Evolutionary conservation across 2,329 filamentous ascomycete genomes (phyloP).

Genomic region (Exserohilum turcica): DNA sequence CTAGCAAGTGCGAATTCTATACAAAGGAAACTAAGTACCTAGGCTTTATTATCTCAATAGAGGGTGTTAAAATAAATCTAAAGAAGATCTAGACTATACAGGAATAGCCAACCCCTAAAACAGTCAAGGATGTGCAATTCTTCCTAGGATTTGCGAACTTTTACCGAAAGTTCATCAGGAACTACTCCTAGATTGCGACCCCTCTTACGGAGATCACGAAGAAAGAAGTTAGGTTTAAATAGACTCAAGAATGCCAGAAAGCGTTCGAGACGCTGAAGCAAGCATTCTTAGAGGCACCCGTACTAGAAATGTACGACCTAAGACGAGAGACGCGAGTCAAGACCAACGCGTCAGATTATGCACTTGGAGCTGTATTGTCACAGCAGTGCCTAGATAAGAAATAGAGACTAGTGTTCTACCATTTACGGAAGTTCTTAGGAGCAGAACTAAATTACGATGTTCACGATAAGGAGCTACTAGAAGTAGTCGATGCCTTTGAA

Average conservation of each 20-base stretch:
- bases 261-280: neutral
- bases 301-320: conserved; percentile 1
- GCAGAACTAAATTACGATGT: conserved; percentile 18
- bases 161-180: neutral
- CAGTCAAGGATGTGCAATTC: conserved; percentile 18
- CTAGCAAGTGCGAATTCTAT: conserved; percentile 42
- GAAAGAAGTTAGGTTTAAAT: neutral
- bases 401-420: conserved; percentile 22
- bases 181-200: neutral
- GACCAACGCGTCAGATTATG: conserved; percentile 2
- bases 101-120: conserved; percentile 27
- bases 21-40: conserved; percentile 36
- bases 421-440: conserved; percentile 22
- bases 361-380: neutral
- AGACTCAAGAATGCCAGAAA: neutral
- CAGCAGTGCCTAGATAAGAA: conserved; percentile 17
- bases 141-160: neutral
- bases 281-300: neutral
- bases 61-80: conserved; percentile 32
- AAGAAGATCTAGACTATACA: conserved; percentile 31
- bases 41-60: conserved; percentile 32
- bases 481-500: neutral
- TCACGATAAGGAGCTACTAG: conserved; percentile 17
- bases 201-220: neutral
- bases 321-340: neutral